Base-by-base conservation (phyloP, 345 rosid genomes). In the Populus euphratica region DNA sequence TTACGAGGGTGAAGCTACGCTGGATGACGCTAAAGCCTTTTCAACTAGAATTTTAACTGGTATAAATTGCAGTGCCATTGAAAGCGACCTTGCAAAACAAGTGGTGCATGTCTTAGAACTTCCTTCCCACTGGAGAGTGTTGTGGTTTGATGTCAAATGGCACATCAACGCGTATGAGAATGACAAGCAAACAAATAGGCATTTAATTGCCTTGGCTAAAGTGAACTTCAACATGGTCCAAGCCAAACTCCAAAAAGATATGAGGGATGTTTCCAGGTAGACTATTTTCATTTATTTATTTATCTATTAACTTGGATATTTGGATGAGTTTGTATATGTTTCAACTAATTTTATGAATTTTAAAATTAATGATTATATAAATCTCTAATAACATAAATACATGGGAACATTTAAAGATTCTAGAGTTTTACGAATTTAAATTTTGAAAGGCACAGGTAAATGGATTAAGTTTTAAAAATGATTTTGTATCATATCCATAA, bases 141-240 rank as follows among this genome's bases (percentile, higher is more conserved):
- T 66, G 1, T 90, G 93, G 91, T 84, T 86, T 39, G 87, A 88
- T 20, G 86, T 86, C 31, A 85, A 81, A 52, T 81, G 91, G 93
- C 85, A 81, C 5, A 82, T 87, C 18, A 56, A 73, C n/a, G 11
- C 31, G 7, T 77, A 70, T 2, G 77, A 81, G 69, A n/a, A n/a
- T n/a, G 41, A 68, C 12, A 73, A 38, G 8, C 25, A 76, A 16
- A 33, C 8, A 14, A 69, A 76, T 27, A 59, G 13, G 31, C 6
- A 0, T 5, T 33, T 88, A 21, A 49, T 88, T 29, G 80, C 79
- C 23, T 76, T 88, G 39, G 83, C 93, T 6, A 88, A 84, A 78
- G 73, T 85, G 14, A 79, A 90, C 68, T 90, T 90, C 73, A 90
- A 88, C 25, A 35, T 35, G 13, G 81, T 84, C 75, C 91, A 88